These are phyloP conservation scores for Cordyceps pruinosa DNA, from an alignment of 2,329 filamentous ascomycete species.

Conservation along the genomic window DNA sequence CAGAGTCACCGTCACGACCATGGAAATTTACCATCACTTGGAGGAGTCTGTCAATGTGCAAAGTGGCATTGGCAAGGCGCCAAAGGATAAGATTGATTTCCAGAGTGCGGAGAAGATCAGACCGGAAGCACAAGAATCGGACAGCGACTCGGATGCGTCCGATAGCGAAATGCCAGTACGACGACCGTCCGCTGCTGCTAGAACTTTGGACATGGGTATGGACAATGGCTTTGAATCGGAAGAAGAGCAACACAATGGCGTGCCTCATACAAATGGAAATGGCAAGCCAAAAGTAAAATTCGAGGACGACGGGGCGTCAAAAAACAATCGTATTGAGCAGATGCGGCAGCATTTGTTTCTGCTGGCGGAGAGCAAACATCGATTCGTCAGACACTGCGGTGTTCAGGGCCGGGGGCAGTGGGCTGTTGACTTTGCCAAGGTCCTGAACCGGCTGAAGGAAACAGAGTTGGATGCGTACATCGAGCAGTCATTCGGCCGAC, in stretches of 20 bases:
- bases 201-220: conserved; percentile 12
- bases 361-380: conserved; percentile 60
- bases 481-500: conserved; percentile 65
- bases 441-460: conserved; percentile 65
- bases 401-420: conserved; percentile 62
- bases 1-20: conserved; percentile 40
- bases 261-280: conserved; percentile 29
- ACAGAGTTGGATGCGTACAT: conserved; percentile 77
- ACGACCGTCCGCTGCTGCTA: not conserved
- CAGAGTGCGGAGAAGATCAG: conserved; percentile 43
- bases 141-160: conserved; percentile 20
- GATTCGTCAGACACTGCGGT: conserved; percentile 63
- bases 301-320: conserved; percentile 36
- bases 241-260: conserved; percentile 31
- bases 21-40: conserved; percentile 50
- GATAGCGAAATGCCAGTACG: conserved; percentile 17
- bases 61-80: conserved; percentile 50
- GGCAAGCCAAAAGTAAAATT: conserved; percentile 43
- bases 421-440: conserved; percentile 72
- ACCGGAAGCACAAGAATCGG: conserved; percentile 23
- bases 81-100: conserved; percentile 39
- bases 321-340: conserved; percentile 45
- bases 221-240: conserved; percentile 26
- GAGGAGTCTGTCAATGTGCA: conserved; percentile 46
- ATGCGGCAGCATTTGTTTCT: conserved; percentile 69